Evolutionary conservation across 1,284 basidiomycete species (phyloP).

Genomic region (Ustilago loliicola): DNA sequence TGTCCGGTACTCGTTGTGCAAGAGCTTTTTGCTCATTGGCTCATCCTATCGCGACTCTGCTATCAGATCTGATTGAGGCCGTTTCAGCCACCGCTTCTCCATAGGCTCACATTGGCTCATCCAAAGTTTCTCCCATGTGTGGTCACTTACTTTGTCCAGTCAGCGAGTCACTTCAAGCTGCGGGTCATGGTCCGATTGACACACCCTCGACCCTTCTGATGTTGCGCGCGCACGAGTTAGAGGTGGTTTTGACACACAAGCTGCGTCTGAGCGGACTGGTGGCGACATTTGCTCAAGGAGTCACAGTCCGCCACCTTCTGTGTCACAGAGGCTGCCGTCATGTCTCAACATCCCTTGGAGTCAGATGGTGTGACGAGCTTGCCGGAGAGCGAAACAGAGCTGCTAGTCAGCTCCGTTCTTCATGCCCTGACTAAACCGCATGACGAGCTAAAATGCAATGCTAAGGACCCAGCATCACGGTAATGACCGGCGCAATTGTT

Average conservation of each 20-base stretch:
- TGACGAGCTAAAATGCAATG: background rate
- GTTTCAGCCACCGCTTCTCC: background rate
- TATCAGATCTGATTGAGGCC: constrained; percentile 6
- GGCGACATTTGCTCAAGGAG: background rate
- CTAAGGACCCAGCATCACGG: background rate
- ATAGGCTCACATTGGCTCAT: background rate
- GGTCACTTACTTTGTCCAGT: background rate
- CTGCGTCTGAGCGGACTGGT: background rate
- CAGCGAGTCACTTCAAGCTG: background rate
- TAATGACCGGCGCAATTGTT: constrained; percentile 4
- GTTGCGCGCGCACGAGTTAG: background rate
- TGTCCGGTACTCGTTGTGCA: background rate
- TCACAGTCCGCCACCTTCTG: background rate
- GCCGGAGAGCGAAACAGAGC: background rate
- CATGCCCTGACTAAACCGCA: constrained; percentile 8
- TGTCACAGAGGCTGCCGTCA: background rate
- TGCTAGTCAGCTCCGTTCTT: background rate
- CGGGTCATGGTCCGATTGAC: background rate
- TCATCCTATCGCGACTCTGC: background rate
- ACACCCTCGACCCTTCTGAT: constrained; percentile 1
- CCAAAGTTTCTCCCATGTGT: background rate
- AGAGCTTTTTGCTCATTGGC: constrained; percentile 3
- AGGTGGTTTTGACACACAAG: background rate
- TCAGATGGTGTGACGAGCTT: background rate
- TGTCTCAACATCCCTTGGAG: background rate